A percentile compares a stretch with the other conserved stretches of the same genome.
phyloP scores from a whole-genome alignment of 1,284 basidiomycete genomes.

The Sporisorium sorghi region DNA sequence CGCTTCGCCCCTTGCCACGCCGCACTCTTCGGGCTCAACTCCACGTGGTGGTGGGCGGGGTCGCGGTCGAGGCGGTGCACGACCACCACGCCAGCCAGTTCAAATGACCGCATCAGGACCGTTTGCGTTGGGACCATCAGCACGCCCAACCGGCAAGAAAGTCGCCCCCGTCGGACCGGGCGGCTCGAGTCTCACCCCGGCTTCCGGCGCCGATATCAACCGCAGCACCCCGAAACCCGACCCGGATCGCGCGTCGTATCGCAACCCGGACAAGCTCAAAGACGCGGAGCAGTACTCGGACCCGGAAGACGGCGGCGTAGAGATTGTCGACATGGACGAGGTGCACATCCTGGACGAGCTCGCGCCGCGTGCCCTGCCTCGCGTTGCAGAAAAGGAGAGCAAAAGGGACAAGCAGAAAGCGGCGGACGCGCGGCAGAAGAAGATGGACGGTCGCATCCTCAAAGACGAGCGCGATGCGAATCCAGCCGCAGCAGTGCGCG shows the following conservation, averaged over 20 bases:
- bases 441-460: conserved; percentile 69
- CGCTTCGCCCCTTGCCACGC: conserved; percentile 19
- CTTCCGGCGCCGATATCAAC: conserved; percentile 11
- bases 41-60: conserved; percentile 32
- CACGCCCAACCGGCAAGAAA: conserved; percentile 73
- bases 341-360: conserved; percentile 85
- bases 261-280: conserved; percentile 54
- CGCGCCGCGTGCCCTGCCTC: conserved; percentile 82
- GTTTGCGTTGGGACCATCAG: conserved; percentile 81
- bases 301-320: conserved; percentile 54
- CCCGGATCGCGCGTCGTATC: conserved; percentile 38
- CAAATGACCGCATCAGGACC: conserved; percentile 87
- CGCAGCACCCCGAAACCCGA: conserved; percentile 30
- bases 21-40: conserved; percentile 25
- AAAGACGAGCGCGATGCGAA: conserved; percentile 26
- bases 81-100: conserved; percentile 71
- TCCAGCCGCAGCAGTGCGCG: conserved; percentile 14
- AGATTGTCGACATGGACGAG: conserved; percentile 80
- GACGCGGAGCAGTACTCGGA: conserved; percentile 54
- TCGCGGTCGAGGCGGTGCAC: conserved; percentile 52
- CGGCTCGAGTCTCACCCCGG: conserved; percentile 30
- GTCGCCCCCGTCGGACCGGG: conserved; percentile 38
- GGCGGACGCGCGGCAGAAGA: conserved; percentile 60
- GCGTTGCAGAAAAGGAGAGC: conserved; percentile 66
- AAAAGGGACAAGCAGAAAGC: conserved; percentile 69